Conservation (phyloP, 495 filamentous ascomycete species). For the Penicillium coffeae region DNA sequence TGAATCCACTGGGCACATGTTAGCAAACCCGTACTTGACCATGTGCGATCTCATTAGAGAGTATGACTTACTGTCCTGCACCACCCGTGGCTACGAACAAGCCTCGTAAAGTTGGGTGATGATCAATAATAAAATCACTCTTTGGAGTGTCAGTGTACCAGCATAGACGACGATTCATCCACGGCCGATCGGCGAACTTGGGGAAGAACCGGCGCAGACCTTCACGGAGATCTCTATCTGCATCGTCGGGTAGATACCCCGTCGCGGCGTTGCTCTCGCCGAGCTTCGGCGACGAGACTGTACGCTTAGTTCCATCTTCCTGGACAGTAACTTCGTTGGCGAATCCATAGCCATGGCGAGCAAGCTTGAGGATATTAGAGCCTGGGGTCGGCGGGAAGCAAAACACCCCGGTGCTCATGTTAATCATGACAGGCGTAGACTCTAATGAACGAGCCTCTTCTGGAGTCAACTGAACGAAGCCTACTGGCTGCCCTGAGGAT, state of each 20-base stretch:
- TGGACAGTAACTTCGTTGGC: conserved; percentile 32
- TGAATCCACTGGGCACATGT: conserved; percentile 54
- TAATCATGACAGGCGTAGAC: conserved; percentile 64
- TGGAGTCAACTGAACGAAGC: conserved; percentile 61
- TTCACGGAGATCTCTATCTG: conserved; percentile 50
- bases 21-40: no score
- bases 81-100: conserved; percentile 76
- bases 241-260: conserved; percentile 51
- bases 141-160: conserved; percentile 61
- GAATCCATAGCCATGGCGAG: conserved; percentile 75
- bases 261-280: conserved; percentile 29
- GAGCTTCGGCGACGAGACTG: conserved; percentile 26
- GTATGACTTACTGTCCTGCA: conserved; percentile 55
- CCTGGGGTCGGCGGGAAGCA: conserved; percentile 59
- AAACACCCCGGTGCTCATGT: conserved; percentile 69
- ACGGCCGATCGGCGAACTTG: conserved; percentile 53
- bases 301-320: conserved; percentile 8
- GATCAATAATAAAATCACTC: conserved; percentile 70
- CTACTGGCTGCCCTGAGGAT: conserved; percentile 60
- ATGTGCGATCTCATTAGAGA: no score
- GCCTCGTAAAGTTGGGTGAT: conserved; percentile 57
- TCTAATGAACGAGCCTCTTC: conserved; percentile 56
- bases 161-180: conserved; percentile 39
- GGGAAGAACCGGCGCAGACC: conserved; percentile 59
- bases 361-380: conserved; percentile 62